Base-by-base conservation (phyloP, 768 basidiomycete genomes). In the Trametes cubensis region DNA sequence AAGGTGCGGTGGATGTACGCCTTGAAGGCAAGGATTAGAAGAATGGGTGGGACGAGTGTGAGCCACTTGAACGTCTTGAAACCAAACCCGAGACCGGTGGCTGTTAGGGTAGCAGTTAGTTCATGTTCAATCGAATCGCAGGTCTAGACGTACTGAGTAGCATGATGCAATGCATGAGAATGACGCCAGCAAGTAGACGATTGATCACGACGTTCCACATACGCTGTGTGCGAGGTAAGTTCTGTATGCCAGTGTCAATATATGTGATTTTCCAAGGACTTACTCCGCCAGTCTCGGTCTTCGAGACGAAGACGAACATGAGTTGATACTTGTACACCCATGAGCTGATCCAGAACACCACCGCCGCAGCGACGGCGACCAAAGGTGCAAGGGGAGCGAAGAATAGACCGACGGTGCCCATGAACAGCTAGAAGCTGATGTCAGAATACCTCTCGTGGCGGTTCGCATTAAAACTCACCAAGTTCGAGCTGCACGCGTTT, bases 241-340 rank as follows among this genome's bases (percentile, higher is more conserved):
- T 14, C 13, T 34, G 3, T 14, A 30, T 21, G 15, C 17, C 11
- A 30, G 8, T 10, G 21, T 13, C n/a, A 52, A 30, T 28, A 56
- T 15, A 25, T 58, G 54, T 2, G 44, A 2, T 10, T 10, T 4
- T 6, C 15, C 0, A 26, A 53, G 5, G 5, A 83, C 90, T 66
- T 73, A 94, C 92, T 34, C 97, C 97, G 60, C 96, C 97, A 54
- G 89, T 92, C 76, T 99, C 97, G 15, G 94, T 90, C 64, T 87
- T 87, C 6, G 94, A 87, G 50, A 93, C 78, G 71, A 83, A 95
- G 60, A 96, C 93, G 73, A 96, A 98, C 87, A 98, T 94, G 52
- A 98, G 80, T 78, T 95, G 91, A 70, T 98, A 98, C 77, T 98
- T 99, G 81, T 95, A 94, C 21, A 93, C 90, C 81, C 86, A 86